phyloP scores from a whole-genome alignment of 2,329 filamentous ascomycete genomes.

The Cladorrhinum sp. region DNA sequence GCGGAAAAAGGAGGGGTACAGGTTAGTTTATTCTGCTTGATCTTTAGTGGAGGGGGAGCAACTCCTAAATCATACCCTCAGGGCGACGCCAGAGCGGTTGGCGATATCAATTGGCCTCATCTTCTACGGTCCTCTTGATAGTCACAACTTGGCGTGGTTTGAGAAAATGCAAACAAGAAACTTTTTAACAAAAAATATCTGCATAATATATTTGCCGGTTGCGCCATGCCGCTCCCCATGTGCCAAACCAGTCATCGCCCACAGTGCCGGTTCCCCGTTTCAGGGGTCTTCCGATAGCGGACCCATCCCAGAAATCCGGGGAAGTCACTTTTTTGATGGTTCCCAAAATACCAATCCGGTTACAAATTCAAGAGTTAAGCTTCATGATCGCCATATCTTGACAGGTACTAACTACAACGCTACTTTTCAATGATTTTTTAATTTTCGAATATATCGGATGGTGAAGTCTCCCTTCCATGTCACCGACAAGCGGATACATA shows the following conservation, averaged over 20 bases:
- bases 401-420: no score
- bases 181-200: background rate
- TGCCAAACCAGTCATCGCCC: background rate
- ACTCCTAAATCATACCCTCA: slow-evolving; percentile 39
- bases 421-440: background rate
- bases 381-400: background rate
- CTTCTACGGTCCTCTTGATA: slow-evolving; percentile 16
- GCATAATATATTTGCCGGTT: slow-evolving; percentile 6
- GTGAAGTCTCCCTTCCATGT: background rate
- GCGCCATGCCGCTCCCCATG: background rate
- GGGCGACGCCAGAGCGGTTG: slow-evolving; percentile 46
- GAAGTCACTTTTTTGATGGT: background rate
- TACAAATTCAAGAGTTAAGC: background rate
- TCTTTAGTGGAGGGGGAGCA: background rate
- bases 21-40: slow-evolving; percentile 5
- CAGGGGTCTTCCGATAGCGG: slow-evolving; percentile 12
- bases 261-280: slow-evolving; percentile 1
- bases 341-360: background rate
- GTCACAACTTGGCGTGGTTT: background rate
- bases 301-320: slow-evolving; percentile 5
- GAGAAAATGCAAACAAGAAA: no score
- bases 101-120: slow-evolving; percentile 53
- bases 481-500: background rate
- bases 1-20: slow-evolving; percentile 1
- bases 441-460: background rate